Base-by-base conservation (phyloP, 2,329 filamentous ascomycete species). In the Podosphaera xanthii region DNA sequence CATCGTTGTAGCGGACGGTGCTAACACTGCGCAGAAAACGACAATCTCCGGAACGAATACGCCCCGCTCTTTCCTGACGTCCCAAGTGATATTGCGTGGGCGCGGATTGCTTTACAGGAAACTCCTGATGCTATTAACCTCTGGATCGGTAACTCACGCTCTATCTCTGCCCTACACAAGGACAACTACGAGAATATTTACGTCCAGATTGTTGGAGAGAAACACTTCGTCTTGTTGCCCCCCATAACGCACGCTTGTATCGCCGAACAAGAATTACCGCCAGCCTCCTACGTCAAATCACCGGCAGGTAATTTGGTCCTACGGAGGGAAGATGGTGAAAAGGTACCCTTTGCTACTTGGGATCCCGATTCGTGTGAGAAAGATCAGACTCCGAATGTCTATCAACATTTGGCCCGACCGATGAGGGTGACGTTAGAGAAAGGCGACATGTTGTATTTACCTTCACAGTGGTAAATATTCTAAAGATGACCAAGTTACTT, bases 171-270 rank as follows among this genome's bases (percentile, higher is more conserved):
- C 0, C 70, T 90, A 59, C 87, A 92, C 71, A 86, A 84, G 66
- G 87, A 92, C 71, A 86, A 86, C 65, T 91, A 90, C 69, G 86
- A 92, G 69, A 92, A 92, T 68, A 76, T 92, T 0, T 92, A 90
- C 69, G 83, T 87, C 1, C 86, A 91, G 66, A 70, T 91, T 12
- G 69, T 81, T 0, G 87, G 87, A 0, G 72, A 72, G 59, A 92
- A 92, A 68, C 80, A 86, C 64, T 92, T 92, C 64, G 77, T 82
- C 0, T 73, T 92, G 1, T 70, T 92, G 1, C 83, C 87, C n/a
- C 82, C 86, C 0, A 69, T 84, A 0, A 85, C 81, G 62, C 78
- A 82, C 63, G 75, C 83, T 0, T 85, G 82, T 62, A 80, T 89
- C 50, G 80, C 80, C 60, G 87, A 91, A 71, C 72, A 71, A 63